phyloP scores from a whole-genome alignment of 2,329 filamentous ascomycete species.

The Pleoardoris graminearum region DNA sequence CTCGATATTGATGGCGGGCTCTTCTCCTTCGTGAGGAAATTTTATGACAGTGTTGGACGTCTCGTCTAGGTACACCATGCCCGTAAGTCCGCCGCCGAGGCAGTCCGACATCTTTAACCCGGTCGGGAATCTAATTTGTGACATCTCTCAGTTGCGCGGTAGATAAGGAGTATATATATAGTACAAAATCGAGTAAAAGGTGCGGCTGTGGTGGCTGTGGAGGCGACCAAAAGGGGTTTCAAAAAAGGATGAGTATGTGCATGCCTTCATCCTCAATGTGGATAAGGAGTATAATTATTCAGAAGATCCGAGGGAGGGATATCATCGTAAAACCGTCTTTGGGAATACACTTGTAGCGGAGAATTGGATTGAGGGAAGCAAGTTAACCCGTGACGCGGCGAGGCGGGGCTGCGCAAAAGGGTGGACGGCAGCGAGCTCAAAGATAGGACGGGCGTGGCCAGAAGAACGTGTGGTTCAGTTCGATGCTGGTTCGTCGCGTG shows the following conservation, averaged over 20 bases:
- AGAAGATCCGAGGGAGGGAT: constrained; percentile 12
- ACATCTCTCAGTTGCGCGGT: constrained; percentile 14
- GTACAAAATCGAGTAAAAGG: too few relatives aligned
- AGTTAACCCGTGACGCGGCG: constrained; percentile 9
- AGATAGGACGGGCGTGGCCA: constrained; percentile 7
- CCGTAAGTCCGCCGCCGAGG: constrained; percentile 10
- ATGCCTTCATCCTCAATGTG: too few relatives aligned
- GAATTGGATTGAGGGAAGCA: constrained; percentile 12
- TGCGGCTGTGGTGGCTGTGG: too few relatives aligned
- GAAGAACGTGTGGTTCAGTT: not conserved
- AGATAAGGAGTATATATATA: too few relatives aligned
- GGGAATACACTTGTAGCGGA: constrained; percentile 5
- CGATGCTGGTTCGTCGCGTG: constrained; percentile 9
- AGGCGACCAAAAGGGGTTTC: too few relatives aligned
- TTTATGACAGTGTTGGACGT: constrained; percentile 18
- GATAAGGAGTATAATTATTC: constrained; percentile 13
- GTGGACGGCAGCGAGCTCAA: constrained; percentile 7
- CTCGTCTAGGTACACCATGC: constrained; percentile 15
- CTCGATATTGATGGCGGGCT: constrained; percentile 14
- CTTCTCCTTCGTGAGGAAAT: constrained; percentile 16
- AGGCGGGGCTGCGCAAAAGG: constrained; percentile 9
- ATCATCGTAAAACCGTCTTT: constrained; percentile 6
- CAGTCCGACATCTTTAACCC: constrained; percentile 13
- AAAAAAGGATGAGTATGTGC: too few relatives aligned
- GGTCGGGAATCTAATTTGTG: constrained; percentile 14